A percentile compares a stretch with the other conserved stretches of the same genome.
phyloP scores from a whole-genome alignment of 2,329 filamentous ascomycete genomes.

The Myriosclerotinia scirpicola region DNA sequence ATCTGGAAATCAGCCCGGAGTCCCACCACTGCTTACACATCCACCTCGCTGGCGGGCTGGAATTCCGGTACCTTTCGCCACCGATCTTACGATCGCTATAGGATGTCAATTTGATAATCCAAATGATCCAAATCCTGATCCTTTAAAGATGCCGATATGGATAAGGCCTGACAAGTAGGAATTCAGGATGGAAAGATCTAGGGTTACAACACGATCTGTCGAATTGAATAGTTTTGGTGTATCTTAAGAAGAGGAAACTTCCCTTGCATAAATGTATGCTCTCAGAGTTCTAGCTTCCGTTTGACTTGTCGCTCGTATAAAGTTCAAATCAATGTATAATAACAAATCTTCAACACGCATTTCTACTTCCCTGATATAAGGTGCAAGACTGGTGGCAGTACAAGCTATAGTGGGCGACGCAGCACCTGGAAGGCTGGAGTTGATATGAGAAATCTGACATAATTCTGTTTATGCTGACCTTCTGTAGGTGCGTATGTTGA shows the following conservation, averaged over 20 bases:
- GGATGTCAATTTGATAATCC: background rate
- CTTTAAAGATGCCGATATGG: background rate
- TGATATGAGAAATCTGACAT: no score
- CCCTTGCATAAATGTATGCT: no score
- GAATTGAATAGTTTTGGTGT: background rate
- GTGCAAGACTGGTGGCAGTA: no score
- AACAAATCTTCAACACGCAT: no score
- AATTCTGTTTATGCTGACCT: no score
- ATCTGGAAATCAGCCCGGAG: rapidly evolving
- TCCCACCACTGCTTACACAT: background rate
- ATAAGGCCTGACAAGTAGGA: background rate
- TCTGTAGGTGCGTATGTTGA: no score
- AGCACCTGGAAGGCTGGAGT: no score
- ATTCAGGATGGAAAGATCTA: background rate
- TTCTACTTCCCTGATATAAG: no score
- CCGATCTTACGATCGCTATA: background rate
- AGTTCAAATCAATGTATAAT: no score
- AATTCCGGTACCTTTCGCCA: rapidly evolving
- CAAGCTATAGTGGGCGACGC: no score
- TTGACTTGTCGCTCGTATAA: no score
- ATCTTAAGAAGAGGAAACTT: background rate
- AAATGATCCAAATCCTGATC: background rate
- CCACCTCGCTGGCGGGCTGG: background rate
- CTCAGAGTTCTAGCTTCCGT: no score
- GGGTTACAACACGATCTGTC: background rate